Conservation (phyloP, 169 alveolate species). For the Plasmodium coatneyi region DNA sequence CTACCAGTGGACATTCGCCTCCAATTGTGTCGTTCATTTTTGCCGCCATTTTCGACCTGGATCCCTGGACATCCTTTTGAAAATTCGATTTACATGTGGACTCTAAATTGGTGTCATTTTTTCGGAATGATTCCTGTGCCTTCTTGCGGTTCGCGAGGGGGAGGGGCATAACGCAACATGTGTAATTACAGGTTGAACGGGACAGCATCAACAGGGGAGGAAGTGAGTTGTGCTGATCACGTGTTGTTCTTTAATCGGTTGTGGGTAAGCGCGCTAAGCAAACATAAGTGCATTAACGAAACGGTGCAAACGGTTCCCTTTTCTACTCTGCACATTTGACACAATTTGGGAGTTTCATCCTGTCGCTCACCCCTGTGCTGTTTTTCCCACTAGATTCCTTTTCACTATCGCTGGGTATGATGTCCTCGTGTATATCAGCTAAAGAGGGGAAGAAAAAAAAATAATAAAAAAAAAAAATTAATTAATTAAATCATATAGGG, state of each 20-base stretch:
- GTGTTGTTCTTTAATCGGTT: neutral
- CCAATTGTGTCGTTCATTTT: neutral
- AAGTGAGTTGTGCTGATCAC: neutral
- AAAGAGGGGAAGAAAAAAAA: neutral
- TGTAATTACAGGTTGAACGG: neutral
- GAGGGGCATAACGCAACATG: neutral
- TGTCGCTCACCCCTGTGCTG: slow-evolving; percentile 4
- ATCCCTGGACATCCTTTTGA: neutral
- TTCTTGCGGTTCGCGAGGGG: neutral
- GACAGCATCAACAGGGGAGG: neutral
- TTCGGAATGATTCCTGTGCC: slow-evolving; percentile 21
- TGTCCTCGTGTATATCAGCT: slow-evolving; percentile 18
- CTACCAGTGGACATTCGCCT: slow-evolving; percentile 57
- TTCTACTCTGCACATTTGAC: slow-evolving; percentile 30
- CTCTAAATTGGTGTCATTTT: slow-evolving; percentile 27
- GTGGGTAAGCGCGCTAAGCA: neutral
- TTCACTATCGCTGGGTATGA: neutral
- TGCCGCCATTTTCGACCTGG: neutral
- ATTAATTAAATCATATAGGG: neutral
- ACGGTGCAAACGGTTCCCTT: neutral
- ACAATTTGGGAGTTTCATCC: neutral
- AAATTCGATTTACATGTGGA: slow-evolving; percentile 11
- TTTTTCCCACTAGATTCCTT: neutral
- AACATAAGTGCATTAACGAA: neutral
- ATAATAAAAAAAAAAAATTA: neutral